phyloP scores from a whole-genome alignment of 768 basidiomycete species.

The Tulasnella sp. region DNA sequence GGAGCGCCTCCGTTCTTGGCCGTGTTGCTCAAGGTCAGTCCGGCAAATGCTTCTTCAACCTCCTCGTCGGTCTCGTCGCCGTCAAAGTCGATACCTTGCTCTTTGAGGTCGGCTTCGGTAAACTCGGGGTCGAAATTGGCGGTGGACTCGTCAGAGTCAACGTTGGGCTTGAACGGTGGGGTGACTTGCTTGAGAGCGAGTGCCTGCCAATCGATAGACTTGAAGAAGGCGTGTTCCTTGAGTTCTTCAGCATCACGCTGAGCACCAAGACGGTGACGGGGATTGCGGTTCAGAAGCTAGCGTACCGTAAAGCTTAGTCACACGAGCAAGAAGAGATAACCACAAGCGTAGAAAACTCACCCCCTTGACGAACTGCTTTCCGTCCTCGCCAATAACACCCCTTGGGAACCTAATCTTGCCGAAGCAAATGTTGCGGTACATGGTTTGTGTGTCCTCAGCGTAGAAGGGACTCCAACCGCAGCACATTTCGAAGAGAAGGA shows the following conservation, averaged over 20 bases:
- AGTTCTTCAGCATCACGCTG: constrained; percentile 88
- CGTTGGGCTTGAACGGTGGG: constrained; percentile 96
- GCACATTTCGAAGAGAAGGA: constrained; percentile 98
- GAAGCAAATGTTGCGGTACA: constrained; percentile 99
- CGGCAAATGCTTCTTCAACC: constrained; percentile 72
- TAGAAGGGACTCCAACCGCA: constrained; percentile 99
- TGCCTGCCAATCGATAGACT: constrained; percentile 86
- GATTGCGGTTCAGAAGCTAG: constrained; percentile 96
- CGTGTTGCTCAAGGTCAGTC: constrained; percentile 60
- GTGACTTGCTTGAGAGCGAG: constrained; percentile 86
- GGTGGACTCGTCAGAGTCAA: constrained; percentile 98
- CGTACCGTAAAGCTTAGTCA: constrained; percentile 21
- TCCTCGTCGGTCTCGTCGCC: constrained; percentile 50
- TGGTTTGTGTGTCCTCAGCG: constrained; percentile 98
- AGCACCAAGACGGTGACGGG: constrained; percentile 95
- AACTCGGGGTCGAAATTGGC: constrained; percentile 99
- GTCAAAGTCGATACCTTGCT: constrained; percentile 57
- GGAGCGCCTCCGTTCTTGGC: constrained; percentile 45
- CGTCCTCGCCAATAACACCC: constrained; percentile 95
- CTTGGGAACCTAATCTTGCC: constrained; percentile 98
- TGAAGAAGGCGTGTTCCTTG: constrained; percentile 95
- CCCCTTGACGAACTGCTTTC: constrained; percentile 98
- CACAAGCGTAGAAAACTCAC: constrained; percentile 49
- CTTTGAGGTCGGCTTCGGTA: constrained; percentile 85
- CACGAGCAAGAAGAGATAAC: not conserved